These are phyloP conservation scores for Starmerella stigmatis DNA, from an alignment of 805 yeast genomes.

Conservation along the genomic window DNA sequence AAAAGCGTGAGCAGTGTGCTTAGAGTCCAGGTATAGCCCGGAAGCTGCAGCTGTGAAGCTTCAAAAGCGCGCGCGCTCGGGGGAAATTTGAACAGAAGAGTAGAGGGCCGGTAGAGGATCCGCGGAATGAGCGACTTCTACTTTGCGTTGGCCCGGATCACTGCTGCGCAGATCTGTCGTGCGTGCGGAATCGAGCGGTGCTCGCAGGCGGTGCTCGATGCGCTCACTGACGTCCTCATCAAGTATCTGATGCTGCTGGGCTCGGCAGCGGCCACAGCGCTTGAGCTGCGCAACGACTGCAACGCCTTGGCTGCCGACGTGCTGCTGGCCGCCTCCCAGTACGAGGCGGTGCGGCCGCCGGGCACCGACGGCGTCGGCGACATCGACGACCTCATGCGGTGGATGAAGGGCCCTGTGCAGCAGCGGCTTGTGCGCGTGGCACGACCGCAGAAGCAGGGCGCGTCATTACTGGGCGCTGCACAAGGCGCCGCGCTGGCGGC, in stretches of 20 bases:
- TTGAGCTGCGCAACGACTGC: slow-evolving; percentile 39
- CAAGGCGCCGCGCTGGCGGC: slow-evolving; percentile 25
- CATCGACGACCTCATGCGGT: slow-evolving; percentile 42
- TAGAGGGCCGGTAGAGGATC: neutral
- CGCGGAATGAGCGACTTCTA: slow-evolving; percentile 34
- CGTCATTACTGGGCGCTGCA: slow-evolving; percentile 20
- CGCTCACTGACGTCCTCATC: slow-evolving; percentile 65
- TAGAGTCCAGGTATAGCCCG: too few relatives aligned
- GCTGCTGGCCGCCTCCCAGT: slow-evolving; percentile 54
- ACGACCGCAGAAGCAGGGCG: slow-evolving; percentile 17
- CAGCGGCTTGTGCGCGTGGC: slow-evolving; percentile 21
- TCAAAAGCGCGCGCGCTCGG: too few relatives aligned
- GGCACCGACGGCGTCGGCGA: slow-evolving; percentile 36
- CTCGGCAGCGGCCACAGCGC: slow-evolving; percentile 40
- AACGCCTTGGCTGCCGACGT: slow-evolving; percentile 54
- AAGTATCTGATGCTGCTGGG: slow-evolving; percentile 50
- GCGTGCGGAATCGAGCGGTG: slow-evolving; percentile 78
- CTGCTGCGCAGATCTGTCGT: slow-evolving; percentile 50
- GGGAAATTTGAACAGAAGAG: neutral
- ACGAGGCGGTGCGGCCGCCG: slow-evolving; percentile 54
- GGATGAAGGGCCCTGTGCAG: slow-evolving; percentile 32
- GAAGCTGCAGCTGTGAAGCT: too few relatives aligned
- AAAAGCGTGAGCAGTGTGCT: too few relatives aligned
- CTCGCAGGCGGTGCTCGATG: slow-evolving; percentile 58
- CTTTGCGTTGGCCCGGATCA: slow-evolving; percentile 39